Conservation (phyloP, 139 green algal species). For the Tetradesmus lagerheimii region DNA sequence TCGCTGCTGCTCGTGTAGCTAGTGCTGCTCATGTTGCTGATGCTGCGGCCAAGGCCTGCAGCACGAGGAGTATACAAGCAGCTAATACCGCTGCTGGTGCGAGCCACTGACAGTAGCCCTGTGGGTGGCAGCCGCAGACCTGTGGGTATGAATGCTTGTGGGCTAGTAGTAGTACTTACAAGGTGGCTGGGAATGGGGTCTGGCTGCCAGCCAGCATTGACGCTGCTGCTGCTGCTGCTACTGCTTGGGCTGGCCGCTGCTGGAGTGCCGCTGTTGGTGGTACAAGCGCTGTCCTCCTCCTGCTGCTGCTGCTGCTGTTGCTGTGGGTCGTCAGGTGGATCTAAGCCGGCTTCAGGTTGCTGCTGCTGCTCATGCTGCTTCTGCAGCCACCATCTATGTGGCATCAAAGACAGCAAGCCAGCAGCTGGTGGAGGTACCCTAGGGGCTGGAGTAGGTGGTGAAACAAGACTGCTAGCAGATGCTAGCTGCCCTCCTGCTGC, state of each 20-base stretch:
- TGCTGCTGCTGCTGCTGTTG: conserved; percentile 3
- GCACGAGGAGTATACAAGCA: not conserved
- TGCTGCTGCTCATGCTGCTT: not conserved
- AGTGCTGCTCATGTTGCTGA: not conserved
- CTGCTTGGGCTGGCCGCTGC: not conserved
- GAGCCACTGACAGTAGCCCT: not conserved
- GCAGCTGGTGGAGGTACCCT: not conserved
- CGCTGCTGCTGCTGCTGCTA: not conserved
- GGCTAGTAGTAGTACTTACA: not conserved
- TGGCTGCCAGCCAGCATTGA: not conserved
- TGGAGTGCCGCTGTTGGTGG: not conserved
- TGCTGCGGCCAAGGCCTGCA: not conserved
- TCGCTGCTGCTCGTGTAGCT: not conserved
- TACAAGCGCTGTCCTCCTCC: not conserved
- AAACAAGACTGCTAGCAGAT: not conserved
- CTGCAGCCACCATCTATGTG: not conserved
- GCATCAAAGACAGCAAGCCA: not conserved
- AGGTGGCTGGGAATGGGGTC: not conserved
- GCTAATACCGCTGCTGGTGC: not conserved
- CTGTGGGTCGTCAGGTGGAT: not conserved
- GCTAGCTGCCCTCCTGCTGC: not conserved
- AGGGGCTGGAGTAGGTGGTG: not conserved
- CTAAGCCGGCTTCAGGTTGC: not conserved
- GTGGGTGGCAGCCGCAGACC: not conserved
- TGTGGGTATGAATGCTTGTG: not conserved